Evolutionary conservation across 129 eudicot species (phyloP).

Genomic region (Artemisia tridentata): DNA sequence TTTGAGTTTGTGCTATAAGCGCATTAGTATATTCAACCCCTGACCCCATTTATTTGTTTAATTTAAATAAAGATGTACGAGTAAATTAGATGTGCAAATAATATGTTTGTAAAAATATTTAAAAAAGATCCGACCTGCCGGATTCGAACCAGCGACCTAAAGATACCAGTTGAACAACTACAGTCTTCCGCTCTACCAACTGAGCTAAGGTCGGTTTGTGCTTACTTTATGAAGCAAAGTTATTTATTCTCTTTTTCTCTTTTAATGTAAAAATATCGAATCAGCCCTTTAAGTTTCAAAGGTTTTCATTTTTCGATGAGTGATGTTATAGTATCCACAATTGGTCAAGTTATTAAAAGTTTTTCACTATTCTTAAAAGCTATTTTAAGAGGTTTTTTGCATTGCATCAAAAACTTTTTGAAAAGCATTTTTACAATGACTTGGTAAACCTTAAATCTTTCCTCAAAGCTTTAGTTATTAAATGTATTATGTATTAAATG

Average conservation of each 20-base stretch:
- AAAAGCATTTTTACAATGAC: too few species aligned
- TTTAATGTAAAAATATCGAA: background rate
- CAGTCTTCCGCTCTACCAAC: slow-evolving; percentile 97
- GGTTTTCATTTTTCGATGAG: too few species aligned
- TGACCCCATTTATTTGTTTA: background rate
- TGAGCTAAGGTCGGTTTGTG: slow-evolving; percentile 74
- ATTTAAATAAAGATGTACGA: background rate
- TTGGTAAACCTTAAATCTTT: too few species aligned
- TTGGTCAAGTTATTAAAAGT: too few species aligned
- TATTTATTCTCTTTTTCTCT: background rate
- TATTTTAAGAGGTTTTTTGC: too few species aligned
- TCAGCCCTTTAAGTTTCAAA: background rate
- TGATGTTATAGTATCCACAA: too few species aligned
- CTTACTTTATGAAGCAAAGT: background rate
- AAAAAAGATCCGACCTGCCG: slow-evolving; percentile 32
- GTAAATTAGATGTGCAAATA: background rate
- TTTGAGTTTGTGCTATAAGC: slow-evolving; percentile 17
- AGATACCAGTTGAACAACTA: slow-evolving; percentile 35
- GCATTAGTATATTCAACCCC: background rate
- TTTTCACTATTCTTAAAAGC: too few species aligned
- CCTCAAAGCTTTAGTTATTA: too few species aligned
- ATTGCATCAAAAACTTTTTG: too few species aligned
- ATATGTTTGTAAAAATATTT: background rate
- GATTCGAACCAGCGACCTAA: slow-evolving; percentile 72
- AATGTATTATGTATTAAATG: too few species aligned